A percentile compares a stretch with the other conserved stretches of the same genome.
phyloP scores from a whole-genome alignment of 768 basidiomycete genomes.

The Auricularia auricula-judae region DNA sequence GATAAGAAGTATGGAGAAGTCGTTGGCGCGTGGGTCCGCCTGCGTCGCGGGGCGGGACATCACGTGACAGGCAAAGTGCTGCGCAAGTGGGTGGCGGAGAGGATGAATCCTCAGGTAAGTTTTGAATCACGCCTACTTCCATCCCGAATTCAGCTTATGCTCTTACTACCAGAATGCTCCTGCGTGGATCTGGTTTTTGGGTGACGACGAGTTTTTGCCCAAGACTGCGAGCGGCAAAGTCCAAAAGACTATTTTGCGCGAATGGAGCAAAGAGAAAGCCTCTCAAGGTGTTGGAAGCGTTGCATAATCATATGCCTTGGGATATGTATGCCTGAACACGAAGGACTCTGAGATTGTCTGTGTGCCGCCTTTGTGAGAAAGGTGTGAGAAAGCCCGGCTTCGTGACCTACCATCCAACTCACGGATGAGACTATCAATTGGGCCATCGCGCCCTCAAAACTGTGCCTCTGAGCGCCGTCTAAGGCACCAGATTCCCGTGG shows the following conservation, averaged over 20 bases:
- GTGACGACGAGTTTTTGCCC: slow-evolving; percentile 54
- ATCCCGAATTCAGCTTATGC: background rate
- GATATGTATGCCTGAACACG: no score
- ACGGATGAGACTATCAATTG: no score
- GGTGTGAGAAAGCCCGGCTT: no score
- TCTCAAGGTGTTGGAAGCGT: no score
- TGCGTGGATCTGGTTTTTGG: slow-evolving; percentile 74
- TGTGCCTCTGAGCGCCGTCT: no score
- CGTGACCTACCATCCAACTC: no score
- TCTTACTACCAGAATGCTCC: slow-evolving; percentile 50
- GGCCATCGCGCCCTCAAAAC: no score
- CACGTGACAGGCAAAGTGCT: slow-evolving; percentile 40
- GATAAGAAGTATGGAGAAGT: slow-evolving; percentile 62
- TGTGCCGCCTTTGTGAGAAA: no score
- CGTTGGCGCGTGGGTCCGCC: slow-evolving; percentile 67
- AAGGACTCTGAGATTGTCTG: no score
- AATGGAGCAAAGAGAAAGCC: slow-evolving; percentile 30
- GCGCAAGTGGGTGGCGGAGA: slow-evolving; percentile 37
- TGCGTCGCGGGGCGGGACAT: slow-evolving; percentile 2
- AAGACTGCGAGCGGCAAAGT: slow-evolving; percentile 86
- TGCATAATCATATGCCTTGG: no score
- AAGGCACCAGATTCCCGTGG: no score
- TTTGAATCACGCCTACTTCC: slow-evolving; percentile 6
- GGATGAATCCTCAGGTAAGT: slow-evolving; percentile 71
- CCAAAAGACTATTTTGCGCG: slow-evolving; percentile 65